Conservation (phyloP, 805 yeast genomes). For the Tetrapisispora phaffii region DNA sequence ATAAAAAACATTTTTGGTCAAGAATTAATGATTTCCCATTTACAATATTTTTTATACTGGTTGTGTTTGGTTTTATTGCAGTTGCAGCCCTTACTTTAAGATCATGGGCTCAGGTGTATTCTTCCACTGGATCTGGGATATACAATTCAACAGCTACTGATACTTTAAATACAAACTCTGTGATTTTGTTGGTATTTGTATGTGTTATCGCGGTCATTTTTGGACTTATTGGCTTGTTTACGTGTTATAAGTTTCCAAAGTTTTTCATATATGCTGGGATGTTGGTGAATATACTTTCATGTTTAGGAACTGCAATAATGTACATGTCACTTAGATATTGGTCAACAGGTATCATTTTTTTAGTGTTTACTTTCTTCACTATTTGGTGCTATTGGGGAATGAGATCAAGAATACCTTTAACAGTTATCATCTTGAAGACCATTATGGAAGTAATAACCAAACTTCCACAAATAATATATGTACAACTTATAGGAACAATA, state of each 20-base stretch:
- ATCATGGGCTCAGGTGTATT: conserved; percentile 48
- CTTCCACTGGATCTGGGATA: conserved; percentile 52
- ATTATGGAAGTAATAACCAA: conserved; percentile 69
- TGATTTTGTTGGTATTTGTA: conserved; percentile 57
- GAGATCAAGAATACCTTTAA: conserved; percentile 61
- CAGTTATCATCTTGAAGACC: conserved; percentile 57
- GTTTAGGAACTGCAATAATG: conserved; percentile 68
- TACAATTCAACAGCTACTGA: conserved; percentile 45
- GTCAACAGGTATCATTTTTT: conserved; percentile 70
- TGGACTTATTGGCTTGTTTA: conserved; percentile 43
- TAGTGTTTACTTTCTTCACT: conserved; percentile 52
- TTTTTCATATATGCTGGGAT: conserved; percentile 62
- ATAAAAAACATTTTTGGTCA: conserved; percentile 34
- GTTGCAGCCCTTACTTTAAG: conserved; percentile 60
- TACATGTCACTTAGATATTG: conserved; percentile 59
- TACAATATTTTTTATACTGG: conserved; percentile 41
- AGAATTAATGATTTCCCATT: conserved; percentile 65
- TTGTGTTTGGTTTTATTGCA: conserved; percentile 57
- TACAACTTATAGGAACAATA: conserved; percentile 51
- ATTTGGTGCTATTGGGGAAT: conserved; percentile 68
- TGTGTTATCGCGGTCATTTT: conserved; percentile 50
- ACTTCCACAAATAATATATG: conserved; percentile 59
- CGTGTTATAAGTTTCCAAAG: conserved; percentile 58
- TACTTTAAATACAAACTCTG: conserved; percentile 65
- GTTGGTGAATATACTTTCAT: conserved; percentile 53